phyloP scores from a whole-genome alignment of 176 grass and related monocot species.

The Triticum monococcum region DNA sequence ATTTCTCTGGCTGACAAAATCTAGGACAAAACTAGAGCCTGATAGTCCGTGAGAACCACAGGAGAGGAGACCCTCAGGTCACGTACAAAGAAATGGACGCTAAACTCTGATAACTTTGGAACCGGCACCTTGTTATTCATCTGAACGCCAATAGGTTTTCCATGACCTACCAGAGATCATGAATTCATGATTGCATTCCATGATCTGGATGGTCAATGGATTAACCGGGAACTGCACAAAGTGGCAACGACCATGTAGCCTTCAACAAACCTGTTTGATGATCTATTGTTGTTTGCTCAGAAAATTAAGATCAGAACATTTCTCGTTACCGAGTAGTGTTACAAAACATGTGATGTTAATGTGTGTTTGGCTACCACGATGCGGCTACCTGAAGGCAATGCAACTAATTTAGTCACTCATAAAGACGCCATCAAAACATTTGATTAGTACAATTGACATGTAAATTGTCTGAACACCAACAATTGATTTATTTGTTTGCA shows the following conservation, averaged over 20 bases:
- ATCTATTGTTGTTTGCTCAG: neutral
- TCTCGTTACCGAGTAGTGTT: neutral
- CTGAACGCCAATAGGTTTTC: neutral
- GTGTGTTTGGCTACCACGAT: neutral
- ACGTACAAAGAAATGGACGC: neutral
- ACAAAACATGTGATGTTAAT: neutral
- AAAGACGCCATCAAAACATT: neutral
- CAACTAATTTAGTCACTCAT: neutral
- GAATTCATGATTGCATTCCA: neutral
- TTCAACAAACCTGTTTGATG: neutral
- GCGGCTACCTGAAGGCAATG: neutral
- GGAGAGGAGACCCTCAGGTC: neutral
- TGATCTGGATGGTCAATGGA: neutral
- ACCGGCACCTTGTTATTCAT: neutral
- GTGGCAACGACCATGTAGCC: no score
- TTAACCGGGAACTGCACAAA: neutral
- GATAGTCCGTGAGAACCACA: conserved; percentile 7
- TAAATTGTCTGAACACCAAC: neutral
- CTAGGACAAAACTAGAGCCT: conserved; percentile 11
- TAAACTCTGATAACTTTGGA: neutral
- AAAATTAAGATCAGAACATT: neutral
- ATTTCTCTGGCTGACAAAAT: conserved; percentile 28
- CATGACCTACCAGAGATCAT: conserved; percentile 12
- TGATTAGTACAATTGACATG: neutral
- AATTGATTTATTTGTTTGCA: neutral